Evolutionary conservation across 2,329 filamentous ascomycete species (phyloP).

Genomic region (Aquanectria penicillioides): DNA sequence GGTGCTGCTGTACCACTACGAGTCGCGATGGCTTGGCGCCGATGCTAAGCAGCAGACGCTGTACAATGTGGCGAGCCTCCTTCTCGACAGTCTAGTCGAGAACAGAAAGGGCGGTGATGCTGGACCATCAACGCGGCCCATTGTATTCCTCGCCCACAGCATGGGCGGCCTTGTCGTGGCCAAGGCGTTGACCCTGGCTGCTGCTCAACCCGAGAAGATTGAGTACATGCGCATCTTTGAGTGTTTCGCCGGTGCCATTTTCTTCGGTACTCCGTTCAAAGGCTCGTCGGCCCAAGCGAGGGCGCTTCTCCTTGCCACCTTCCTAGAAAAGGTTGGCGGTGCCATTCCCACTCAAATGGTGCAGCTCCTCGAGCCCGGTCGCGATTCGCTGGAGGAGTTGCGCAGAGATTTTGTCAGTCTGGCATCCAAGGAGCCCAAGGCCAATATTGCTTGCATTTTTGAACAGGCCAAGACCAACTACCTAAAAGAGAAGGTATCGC

Average conservation of each 20-base stretch:
- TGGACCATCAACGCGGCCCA: constrained; percentile 6
- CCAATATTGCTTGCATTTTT: constrained; percentile 10
- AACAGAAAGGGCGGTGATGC: constrained; percentile 8
- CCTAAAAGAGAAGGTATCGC: constrained; percentile 14
- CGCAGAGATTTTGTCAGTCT: constrained; percentile 14
- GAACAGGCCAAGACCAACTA: constrained; percentile 21
- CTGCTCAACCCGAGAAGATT: constrained; percentile 15
- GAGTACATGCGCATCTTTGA: constrained; percentile 20
- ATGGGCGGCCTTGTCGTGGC: constrained; percentile 19
- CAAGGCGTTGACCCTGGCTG: constrained; percentile 15
- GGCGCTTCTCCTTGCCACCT: constrained; percentile 13
- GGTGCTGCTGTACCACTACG: constrained; percentile 15
- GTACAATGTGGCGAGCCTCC: constrained; percentile 17
- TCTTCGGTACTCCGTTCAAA: constrained; percentile 18
- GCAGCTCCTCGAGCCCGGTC: constrained; percentile 10
- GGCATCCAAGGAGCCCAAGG: constrained; percentile 13
- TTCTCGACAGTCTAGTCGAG: constrained; percentile 17
- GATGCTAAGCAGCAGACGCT: constrained; percentile 17
- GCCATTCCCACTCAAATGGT: constrained; percentile 20
- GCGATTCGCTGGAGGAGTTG: constrained; percentile 16
- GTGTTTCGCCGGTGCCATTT: constrained; percentile 17
- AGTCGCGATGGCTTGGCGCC: constrained; percentile 17
- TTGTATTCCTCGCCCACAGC: constrained; percentile 17
- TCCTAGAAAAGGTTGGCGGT: constrained; percentile 12
- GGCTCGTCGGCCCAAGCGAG: constrained; percentile 12